Base-by-base conservation (phyloP, 2,329 filamentous ascomycete species). In the Sporothrix inflata region DNA sequence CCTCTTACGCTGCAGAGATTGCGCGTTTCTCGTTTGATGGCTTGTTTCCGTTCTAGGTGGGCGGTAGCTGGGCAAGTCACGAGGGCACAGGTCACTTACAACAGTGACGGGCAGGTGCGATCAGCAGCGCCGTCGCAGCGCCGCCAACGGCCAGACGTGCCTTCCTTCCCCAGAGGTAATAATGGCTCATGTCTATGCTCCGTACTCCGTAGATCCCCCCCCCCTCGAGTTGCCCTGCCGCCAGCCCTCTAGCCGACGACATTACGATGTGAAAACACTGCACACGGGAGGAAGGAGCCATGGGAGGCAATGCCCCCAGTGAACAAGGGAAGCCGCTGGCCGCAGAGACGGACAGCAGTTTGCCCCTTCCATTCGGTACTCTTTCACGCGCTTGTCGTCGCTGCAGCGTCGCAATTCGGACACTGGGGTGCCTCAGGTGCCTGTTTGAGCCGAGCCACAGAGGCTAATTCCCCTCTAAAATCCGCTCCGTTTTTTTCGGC, bases 31-130 rank as follows among this genome's bases (percentile, higher is more conserved):
- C n/a, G 53, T 57, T 63, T 63, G 60, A 57, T 19, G 60, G 30
- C 60, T 63, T 40, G 60, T 63, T 40, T 40, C 60, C 34, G 60
- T 63, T 42, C 60, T 16, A 63, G 60, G 16, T 21, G 38, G 34
- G 38, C 53, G 53, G 53, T 9, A 57, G n/a, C 19, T n/a, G 16
- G n/a, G 6, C 6, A 34, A 34, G 45, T 16, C n/a, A n/a, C n/a
- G n/a, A n/a, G n/a, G n/a, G n/a, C n/a, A n/a, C n/a, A n/a, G n/a
- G n/a, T n/a, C 14, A 47, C n/a, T 53, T 8, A 11, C 49, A 53
- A 21, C 57, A 30, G 27, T 34, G 1, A 16, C 4, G 24, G 51
- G 51, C 51, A 55, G 24, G 14, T 40, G n/a, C 55, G 42, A 49
- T 12, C 40, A 67, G 6, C 63, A 42, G 19, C 38, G 4, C 38